phyloP scores from a whole-genome alignment of 257 asterid species.

The Apocynum venetum region DNA sequence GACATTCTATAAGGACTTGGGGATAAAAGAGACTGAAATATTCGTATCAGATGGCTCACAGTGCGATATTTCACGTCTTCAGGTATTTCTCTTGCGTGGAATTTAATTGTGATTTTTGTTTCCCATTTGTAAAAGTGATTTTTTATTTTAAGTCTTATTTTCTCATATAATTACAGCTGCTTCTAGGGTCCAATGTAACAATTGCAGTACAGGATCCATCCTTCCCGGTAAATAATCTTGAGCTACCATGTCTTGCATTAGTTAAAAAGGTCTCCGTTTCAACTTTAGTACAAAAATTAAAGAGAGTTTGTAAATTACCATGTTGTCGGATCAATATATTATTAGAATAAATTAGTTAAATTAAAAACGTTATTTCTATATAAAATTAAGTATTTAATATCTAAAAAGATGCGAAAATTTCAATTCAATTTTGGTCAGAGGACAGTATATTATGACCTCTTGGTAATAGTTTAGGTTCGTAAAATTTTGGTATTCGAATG shows the following conservation, averaged over 20 bases:
- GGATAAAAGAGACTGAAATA: slow-evolving; percentile 52
- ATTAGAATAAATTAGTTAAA: too few species aligned
- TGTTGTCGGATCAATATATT: too few species aligned
- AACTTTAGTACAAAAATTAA: too few species aligned
- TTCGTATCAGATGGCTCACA: slow-evolving; percentile 92
- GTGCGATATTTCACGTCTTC: slow-evolving; percentile 78
- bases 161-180: slow-evolving; percentile 49
- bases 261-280: too few species aligned
- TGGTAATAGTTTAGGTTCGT: not conserved
- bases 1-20: slow-evolving; percentile 45
- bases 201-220: slow-evolving; percentile 81
- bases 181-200: slow-evolving; percentile 70
- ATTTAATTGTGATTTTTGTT: not conserved
- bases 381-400: too few species aligned
- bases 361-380: too few species aligned
- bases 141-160: not conserved
- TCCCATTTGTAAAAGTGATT: not conserved
- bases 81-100: slow-evolving; percentile 34
- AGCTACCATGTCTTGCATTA: too few species aligned
- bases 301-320: too few species aligned
- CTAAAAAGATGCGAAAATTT: too few species aligned
- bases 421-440: too few species aligned
- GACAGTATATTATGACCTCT: too few species aligned
- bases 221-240: slow-evolving; percentile 52
- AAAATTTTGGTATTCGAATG: not conserved